phyloP scores from a whole-genome alignment of 257 asterid species.

The Ajuga chamaepitys region DNA sequence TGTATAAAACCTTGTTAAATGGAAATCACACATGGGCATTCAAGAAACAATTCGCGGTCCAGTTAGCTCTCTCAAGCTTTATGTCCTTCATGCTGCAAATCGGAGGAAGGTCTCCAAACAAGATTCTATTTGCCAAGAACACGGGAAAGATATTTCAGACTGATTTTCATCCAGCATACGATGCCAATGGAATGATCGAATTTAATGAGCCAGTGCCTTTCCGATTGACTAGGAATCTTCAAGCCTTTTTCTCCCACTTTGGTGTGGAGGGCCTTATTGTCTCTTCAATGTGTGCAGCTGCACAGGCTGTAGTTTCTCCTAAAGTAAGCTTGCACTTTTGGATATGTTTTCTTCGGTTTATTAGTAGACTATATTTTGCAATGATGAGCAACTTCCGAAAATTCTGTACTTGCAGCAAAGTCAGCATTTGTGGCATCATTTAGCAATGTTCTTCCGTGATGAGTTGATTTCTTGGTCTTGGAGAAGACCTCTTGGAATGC shows the following conservation, averaged over 20 bases:
- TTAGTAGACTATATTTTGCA: background rate
- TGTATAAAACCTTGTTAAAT: constrained; percentile 84
- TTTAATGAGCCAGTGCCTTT: constrained; percentile 95
- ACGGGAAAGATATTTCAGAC: constrained; percentile 96
- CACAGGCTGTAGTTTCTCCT: constrained; percentile 97
- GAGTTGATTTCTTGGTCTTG: constrained; percentile 98
- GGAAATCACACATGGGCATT: constrained; percentile 97
- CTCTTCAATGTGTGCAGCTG: constrained; percentile 93
- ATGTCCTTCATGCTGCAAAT: constrained; percentile 95
- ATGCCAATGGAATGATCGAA: constrained; percentile 93
- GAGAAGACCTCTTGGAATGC: constrained; percentile 94
- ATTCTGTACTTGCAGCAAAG: constrained; percentile 66
- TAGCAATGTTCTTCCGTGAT: constrained; percentile 99
- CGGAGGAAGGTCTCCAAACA: constrained; percentile 97
- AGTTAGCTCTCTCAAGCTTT: constrained; percentile 93
- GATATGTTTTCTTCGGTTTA: background rate
- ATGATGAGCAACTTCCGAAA: constrained; percentile 9
- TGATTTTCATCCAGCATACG: constrained; percentile 97
- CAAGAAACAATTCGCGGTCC: constrained; percentile 94
- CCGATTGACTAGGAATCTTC: constrained; percentile 93
- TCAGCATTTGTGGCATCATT: constrained; percentile 94
- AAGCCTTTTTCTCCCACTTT: constrained; percentile 90
- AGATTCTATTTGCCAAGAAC: constrained; percentile 92
- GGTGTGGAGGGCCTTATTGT: constrained; percentile 96
- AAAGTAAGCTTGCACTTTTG: constrained; percentile 47